phyloP scores from a whole-genome alignment of 2,329 filamentous ascomycete genomes.

The Blastomyces percursus region DNA sequence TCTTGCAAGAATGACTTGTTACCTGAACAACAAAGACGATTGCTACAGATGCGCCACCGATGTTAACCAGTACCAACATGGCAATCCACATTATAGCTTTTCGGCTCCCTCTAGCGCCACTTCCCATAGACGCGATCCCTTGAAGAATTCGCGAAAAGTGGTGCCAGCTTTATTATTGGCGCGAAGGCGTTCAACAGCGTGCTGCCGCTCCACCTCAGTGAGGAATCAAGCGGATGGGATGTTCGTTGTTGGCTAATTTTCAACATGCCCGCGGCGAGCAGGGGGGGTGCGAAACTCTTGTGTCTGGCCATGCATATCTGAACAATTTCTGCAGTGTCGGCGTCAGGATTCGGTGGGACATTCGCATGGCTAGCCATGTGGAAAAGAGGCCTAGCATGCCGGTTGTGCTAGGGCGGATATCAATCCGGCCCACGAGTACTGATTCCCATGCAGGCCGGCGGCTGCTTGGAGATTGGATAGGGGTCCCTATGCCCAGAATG shows the following conservation, averaged over 20 bases:
- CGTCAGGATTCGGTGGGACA: conserved; percentile 51
- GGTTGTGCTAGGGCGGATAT: conserved; percentile 51
- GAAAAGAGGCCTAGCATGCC: conserved; percentile 49
- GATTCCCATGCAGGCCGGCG: conserved; percentile 40
- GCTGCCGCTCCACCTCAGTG: conserved; percentile 35
- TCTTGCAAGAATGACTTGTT: conserved; percentile 45
- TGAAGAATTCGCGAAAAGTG: conserved; percentile 39
- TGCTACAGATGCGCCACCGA: conserved; percentile 51
- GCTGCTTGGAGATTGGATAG: conserved; percentile 45
- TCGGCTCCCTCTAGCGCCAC: conserved; percentile 35
- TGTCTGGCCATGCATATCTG: conserved; percentile 39
- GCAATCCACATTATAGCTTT: conserved; percentile 49
- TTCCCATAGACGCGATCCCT: conserved; percentile 35
- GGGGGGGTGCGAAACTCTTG: conserved; percentile 35
- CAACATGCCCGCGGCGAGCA: conserved; percentile 49
- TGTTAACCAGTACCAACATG: conserved; percentile 52
- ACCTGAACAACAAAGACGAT: conserved; percentile 53
- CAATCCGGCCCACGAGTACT: conserved; percentile 49
- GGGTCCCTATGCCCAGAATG: conserved; percentile 47
- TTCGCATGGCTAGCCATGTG: conserved; percentile 49
- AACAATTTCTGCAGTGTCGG: conserved; percentile 38
- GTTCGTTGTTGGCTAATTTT: conserved; percentile 49
- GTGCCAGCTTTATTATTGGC: conserved; percentile 39
- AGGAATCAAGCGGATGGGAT: conserved; percentile 42
- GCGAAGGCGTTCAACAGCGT: conserved; percentile 41